Evolutionary conservation across 192 early-diverging fungal genomes (phyloP), one percentile per base, ranked within the genome.

Genomic region (Geosiphon pyriformis): DNA sequence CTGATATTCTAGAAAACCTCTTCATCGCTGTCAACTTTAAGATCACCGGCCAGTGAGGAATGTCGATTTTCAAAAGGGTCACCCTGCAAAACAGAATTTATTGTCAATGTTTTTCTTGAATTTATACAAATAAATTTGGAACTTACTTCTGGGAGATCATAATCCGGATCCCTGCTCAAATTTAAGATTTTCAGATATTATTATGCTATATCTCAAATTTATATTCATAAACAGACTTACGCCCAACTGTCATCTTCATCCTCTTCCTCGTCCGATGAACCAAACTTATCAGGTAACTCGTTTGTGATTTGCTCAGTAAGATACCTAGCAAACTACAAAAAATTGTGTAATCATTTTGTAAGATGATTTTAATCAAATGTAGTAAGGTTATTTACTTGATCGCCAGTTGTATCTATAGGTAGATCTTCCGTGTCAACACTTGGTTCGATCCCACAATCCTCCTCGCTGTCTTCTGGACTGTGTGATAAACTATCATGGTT

Each of bases 221-320:
- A n/a, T 42, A 42, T 15, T 42, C 6, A 42, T 42, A 42, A 42
- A 51, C 65, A 32, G 47, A 78, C 80, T 72, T n/a, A 74, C n/a
- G 77, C 76, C 85, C 82, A 85, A 46, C 73, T 72, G 51, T 77
- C 73, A 31, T 78, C 81, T 10, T 82, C 77, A 4, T 76, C 80
- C 8, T 78, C 82, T 10, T 82, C 81, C 32, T 90, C 87, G 25
- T 86, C 87, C 11, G 82, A 82, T 12, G 80, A 83, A 27, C 80
- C 78, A 70, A 88, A 86, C 66, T 86, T 80, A 65, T 90, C 86
- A 17, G 88, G 85, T 32, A 87, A 73, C 54, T 90, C 87, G 26
- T 79, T 83, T 12, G 87, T 84, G 30, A 90, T 81, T 48, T 88
- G 82, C 59, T 88, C 87, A 61, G 82, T 83, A 30, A 90, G 68